Evolutionary conservation across 805 yeast genomes (phyloP).

Genomic region (Barnettozyma salicaria): DNA sequence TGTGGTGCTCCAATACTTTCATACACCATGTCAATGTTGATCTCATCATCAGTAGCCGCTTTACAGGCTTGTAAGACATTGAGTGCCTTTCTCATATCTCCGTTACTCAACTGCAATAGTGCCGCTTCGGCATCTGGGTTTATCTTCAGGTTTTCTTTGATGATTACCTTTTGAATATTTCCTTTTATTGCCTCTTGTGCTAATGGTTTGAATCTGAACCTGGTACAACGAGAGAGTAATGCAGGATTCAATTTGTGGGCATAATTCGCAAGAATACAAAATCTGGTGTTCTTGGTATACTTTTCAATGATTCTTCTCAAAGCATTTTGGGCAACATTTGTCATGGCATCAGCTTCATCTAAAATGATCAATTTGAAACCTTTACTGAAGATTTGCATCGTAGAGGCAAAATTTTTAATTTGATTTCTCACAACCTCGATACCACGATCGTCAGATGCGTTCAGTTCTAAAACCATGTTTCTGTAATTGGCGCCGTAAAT

Average conservation of each 20-base stretch:
- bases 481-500: conserved; percentile 76
- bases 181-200: conserved; percentile 58
- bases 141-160: conserved; percentile 58
- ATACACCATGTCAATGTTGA: conserved; percentile 71
- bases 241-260: conserved; percentile 96
- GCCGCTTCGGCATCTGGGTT: conserved; percentile 56
- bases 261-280: conserved; percentile 92
- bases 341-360: conserved; percentile 96
- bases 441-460: conserved; percentile 97
- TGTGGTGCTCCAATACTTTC: conserved; percentile 96
- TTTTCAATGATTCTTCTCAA: conserved; percentile 77
- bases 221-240: conserved; percentile 85
- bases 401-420: conserved; percentile 92
- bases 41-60: conserved; percentile 62
- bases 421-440: conserved; percentile 97
- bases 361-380: conserved; percentile 88
- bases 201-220: conserved; percentile 89
- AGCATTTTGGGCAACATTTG: conserved; percentile 80
- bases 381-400: conserved; percentile 82
- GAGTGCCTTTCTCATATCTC: conserved; percentile 94
- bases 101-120: conserved; percentile 67
- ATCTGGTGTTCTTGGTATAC: conserved; percentile 90
- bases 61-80: conserved; percentile 93
- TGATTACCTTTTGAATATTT: conserved; percentile 63
- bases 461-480: conserved; percentile 89